A percentile compares a stretch with the other conserved stretches of the same genome.
These are phyloP conservation scores for Panus rudis DNA, from an alignment of 768 basidiomycete genomes.

Conservation along the genomic window DNA sequence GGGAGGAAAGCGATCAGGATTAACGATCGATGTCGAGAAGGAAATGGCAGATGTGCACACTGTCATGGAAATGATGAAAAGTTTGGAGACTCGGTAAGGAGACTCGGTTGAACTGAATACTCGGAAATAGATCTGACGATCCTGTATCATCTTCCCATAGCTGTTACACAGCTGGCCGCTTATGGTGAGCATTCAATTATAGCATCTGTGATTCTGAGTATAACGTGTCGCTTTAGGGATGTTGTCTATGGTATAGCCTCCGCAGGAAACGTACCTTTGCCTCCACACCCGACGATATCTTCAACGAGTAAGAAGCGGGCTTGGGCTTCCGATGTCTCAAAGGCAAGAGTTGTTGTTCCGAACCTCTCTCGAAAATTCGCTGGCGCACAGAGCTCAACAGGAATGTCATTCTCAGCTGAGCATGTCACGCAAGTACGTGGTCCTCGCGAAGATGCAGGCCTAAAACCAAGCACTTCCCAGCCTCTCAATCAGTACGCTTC, in stretches of 20 bases:
- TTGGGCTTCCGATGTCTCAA: too few relatives aligned
- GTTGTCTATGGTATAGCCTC: conserved; percentile 69
- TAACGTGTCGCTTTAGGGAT: conserved; percentile 40
- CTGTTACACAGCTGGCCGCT: conserved; percentile 1
- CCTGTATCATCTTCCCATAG: background rate
- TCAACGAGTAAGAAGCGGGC: too few relatives aligned
- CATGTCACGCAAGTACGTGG: too few relatives aligned
- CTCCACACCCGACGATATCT: too few relatives aligned
- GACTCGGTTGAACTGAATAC: background rate
- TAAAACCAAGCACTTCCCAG: too few relatives aligned
- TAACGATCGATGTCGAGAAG: conserved; percentile 37
- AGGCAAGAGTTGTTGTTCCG: too few relatives aligned
- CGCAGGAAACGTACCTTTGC: conserved; percentile 64
- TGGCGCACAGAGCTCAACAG: too few relatives aligned
- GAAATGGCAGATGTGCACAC: conserved; percentile 56
- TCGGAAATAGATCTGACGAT: background rate
- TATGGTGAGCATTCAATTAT: conserved; percentile 14
- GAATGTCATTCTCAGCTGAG: too few relatives aligned
- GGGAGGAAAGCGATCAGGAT: conserved; percentile 48
- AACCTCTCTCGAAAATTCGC: too few relatives aligned
- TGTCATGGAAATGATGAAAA: conserved; percentile 44
- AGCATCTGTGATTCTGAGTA: too few relatives aligned
- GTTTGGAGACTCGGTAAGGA: background rate
- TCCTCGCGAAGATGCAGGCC: too few relatives aligned
- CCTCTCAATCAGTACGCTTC: too few relatives aligned